Percentiles rank a stretch among this genome's conserved stretches.
phyloP scores from a whole-genome alignment of 176 grass and related monocot genomes.

The Puya raimondii region DNA sequence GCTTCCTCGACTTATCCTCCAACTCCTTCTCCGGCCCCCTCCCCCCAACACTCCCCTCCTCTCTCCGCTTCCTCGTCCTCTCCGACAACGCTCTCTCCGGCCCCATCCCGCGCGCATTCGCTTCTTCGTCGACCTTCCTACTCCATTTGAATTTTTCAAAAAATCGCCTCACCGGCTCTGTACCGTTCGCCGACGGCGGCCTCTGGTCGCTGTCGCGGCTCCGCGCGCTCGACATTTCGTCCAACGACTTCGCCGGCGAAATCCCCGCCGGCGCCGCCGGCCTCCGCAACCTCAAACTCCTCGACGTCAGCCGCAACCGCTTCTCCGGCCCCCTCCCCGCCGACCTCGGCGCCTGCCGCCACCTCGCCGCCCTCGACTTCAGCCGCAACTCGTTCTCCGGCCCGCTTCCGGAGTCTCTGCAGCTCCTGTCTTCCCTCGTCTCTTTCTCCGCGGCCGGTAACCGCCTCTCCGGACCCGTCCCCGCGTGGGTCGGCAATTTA shows the following conservation, averaged over 20 bases:
- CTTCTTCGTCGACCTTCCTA: slow-evolving; percentile 36
- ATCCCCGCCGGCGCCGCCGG: slow-evolving; percentile 31
- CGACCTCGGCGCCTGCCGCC: slow-evolving; percentile 57
- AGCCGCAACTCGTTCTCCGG: slow-evolving; percentile 64
- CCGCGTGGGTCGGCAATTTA: slow-evolving; percentile 56
- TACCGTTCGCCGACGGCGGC: slow-evolving; percentile 25
- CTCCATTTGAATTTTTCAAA: slow-evolving; percentile 74
- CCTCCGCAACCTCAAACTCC: slow-evolving; percentile 64
- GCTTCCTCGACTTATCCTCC: slow-evolving; percentile 55
- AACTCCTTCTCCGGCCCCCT: slow-evolving; percentile 69
- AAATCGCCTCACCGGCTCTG: slow-evolving; percentile 60
- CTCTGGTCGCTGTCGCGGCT: slow-evolving; percentile 49
- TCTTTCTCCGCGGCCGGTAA: slow-evolving; percentile 44
- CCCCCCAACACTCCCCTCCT: slow-evolving; percentile 25
- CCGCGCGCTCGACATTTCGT: slow-evolving; percentile 55
- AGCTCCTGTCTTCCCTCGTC: slow-evolving; percentile 46
- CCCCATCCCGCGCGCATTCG: slow-evolving; percentile 30
- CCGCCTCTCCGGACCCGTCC: slow-evolving; percentile 47
- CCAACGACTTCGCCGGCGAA: slow-evolving; percentile 47
- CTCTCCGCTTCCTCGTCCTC: slow-evolving; percentile 60
- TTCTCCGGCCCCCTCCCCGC: slow-evolving; percentile 48
- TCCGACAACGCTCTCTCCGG: slow-evolving; percentile 63
- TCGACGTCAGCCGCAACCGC: slow-evolving; percentile 45
- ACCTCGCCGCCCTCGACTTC: slow-evolving; percentile 46
- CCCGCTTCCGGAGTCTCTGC: slow-evolving; percentile 43